These are phyloP conservation scores for Botrytis squamosa DNA, from an alignment of 2,329 filamentous ascomycete species.

Conservation along the genomic window DNA sequence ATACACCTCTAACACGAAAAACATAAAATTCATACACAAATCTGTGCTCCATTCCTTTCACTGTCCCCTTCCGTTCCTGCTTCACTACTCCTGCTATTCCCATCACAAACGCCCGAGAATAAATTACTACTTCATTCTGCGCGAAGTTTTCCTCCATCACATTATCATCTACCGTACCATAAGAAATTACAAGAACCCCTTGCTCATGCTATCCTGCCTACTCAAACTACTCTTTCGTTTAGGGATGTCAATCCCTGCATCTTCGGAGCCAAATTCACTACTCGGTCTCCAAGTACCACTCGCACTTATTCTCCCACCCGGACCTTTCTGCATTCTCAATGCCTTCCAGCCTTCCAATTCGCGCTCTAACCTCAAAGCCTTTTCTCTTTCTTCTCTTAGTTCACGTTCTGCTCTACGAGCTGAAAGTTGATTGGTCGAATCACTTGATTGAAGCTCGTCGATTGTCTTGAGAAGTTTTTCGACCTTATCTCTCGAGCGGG, in stretches of 20 bases:
- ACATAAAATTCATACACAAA: slow-evolving; percentile 7
- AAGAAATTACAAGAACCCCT: slow-evolving; percentile 66
- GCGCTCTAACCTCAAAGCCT: slow-evolving; percentile 74
- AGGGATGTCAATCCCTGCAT: slow-evolving; percentile 51
- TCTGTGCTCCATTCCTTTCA: background rate
- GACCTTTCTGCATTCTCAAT: slow-evolving; percentile 60
- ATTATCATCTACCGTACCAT: background rate
- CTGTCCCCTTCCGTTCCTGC: background rate
- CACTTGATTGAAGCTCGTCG: slow-evolving; percentile 87
- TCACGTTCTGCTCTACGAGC: slow-evolving; percentile 87
- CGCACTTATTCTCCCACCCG: slow-evolving; percentile 30
- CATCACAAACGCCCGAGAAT: background rate
- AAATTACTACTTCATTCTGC: background rate
- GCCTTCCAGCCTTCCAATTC: slow-evolving; percentile 82
- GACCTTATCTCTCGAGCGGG: slow-evolving; percentile 83
- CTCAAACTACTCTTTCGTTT: slow-evolving; percentile 65
- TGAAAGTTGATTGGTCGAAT: slow-evolving; percentile 76
- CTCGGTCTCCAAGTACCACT: slow-evolving; percentile 30
- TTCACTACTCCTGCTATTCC: background rate
- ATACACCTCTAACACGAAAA: slow-evolving; percentile 8
- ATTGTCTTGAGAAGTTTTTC: slow-evolving; percentile 87
- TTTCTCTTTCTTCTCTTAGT: slow-evolving; percentile 84
- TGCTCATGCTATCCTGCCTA: slow-evolving; percentile 66
- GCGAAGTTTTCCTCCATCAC: background rate
- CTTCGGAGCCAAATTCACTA: slow-evolving; percentile 41